Conservation (phyloP, 768 basidiomycete species). For the Daedalea quercina region DNA sequence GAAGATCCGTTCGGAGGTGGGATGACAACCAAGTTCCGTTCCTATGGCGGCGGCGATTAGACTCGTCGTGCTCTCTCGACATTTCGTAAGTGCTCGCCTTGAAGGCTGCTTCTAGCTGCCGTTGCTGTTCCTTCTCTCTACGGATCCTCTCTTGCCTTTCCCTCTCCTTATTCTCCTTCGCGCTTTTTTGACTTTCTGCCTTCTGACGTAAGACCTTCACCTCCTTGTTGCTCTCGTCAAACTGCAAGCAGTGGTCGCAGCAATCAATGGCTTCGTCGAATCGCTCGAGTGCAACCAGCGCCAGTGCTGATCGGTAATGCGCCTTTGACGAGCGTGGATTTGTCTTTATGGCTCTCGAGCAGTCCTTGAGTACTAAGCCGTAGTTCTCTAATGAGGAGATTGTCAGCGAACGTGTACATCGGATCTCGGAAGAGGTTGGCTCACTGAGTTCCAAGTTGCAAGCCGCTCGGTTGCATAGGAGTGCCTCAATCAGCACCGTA, state of each 20-base stretch:
- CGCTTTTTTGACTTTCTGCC: slow-evolving; percentile 37
- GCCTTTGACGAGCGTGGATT: slow-evolving; percentile 73
- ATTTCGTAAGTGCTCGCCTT: slow-evolving; percentile 38
- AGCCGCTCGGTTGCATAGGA: slow-evolving; percentile 87
- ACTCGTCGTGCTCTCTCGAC: slow-evolving; percentile 2
- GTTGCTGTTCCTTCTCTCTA: slow-evolving; percentile 46
- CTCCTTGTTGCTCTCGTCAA: slow-evolving; percentile 51
- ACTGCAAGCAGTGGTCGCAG: slow-evolving; percentile 58
- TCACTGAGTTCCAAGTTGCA: slow-evolving; percentile 85
- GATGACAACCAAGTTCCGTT: slow-evolving; percentile 61
- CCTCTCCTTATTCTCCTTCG: slow-evolving; percentile 43
- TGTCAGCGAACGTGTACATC: not conserved
- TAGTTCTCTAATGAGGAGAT: slow-evolving; percentile 56
- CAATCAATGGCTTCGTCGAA: slow-evolving; percentile 81
- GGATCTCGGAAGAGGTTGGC: slow-evolving; percentile 18
- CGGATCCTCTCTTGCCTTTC: slow-evolving; percentile 43
- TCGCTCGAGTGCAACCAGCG: slow-evolving; percentile 67
- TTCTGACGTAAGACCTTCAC: slow-evolving; percentile 44
- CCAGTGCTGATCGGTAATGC: slow-evolving; percentile 77
- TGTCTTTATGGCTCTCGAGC: slow-evolving; percentile 60
- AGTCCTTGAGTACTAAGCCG: slow-evolving; percentile 80
- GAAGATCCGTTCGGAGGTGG: slow-evolving; percentile 43
- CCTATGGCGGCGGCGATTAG: slow-evolving; percentile 34
- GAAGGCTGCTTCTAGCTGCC: slow-evolving; percentile 51
- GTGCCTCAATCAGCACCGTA: slow-evolving; percentile 45